Percentiles rank a stretch among this genome's conserved stretches.
These are phyloP conservation scores for Hypholoma fasciculare DNA, from an alignment of 768 basidiomycete genomes.

Conservation along the genomic window DNA sequence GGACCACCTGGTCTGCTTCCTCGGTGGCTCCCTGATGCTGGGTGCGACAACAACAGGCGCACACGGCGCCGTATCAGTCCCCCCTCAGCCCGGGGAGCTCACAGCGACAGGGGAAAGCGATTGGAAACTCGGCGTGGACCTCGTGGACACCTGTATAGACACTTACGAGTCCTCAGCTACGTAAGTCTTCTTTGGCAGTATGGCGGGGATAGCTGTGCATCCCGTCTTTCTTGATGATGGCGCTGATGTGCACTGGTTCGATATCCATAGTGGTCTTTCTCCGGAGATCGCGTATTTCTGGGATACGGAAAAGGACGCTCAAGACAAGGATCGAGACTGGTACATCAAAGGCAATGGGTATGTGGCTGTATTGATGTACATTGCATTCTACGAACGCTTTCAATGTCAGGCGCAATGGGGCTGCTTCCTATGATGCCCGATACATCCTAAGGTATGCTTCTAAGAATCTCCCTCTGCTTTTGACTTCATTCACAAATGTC, in stretches of 20 bases:
- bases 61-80: conserved; percentile 55
- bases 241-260: background rate
- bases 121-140: conserved; percentile 79
- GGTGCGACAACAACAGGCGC: conserved; percentile 70
- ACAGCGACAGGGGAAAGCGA: conserved; percentile 65
- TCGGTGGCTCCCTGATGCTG: conserved; percentile 88
- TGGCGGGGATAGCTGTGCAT: conserved; percentile 18
- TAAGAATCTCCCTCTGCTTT: background rate
- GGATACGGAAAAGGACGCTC: conserved; percentile 50
- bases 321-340: conserved; percentile 59
- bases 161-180: conserved; percentile 76
- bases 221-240: background rate
- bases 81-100: conserved; percentile 61
- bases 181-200: conserved; percentile 41
- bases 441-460: conserved; percentile 78
- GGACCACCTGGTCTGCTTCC: conserved; percentile 95
- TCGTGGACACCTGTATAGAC: conserved; percentile 85
- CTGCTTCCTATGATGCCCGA: conserved; percentile 74
- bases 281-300: conserved; percentile 91
- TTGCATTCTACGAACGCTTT: background rate
- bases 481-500: background rate
- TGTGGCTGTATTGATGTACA: background rate
- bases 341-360: conserved; percentile 76
- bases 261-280: conserved; percentile 63
- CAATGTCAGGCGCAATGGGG: background rate